Evolutionary conservation across 2,329 filamentous ascomycete genomes (phyloP).

Genomic region (Grosmannia huntii): DNA sequence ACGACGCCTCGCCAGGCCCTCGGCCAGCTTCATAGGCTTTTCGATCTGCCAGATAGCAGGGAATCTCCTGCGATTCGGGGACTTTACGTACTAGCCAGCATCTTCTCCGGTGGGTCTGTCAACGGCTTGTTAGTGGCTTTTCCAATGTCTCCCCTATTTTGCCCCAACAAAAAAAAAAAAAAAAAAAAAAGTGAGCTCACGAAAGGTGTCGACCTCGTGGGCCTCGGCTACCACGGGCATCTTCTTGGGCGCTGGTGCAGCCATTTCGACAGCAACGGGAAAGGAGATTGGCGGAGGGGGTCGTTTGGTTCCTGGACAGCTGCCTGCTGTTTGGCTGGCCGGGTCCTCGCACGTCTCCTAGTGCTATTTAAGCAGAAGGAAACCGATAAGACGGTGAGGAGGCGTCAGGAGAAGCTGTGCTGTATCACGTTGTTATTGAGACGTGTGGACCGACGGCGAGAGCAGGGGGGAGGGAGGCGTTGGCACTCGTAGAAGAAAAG

Average conservation of each 20-base stretch:
- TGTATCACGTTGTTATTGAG: neutral
- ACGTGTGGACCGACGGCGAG: neutral
- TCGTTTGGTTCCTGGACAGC: neutral
- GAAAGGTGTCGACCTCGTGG: constrained; percentile 62
- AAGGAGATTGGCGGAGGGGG: neutral
- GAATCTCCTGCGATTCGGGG: neutral
- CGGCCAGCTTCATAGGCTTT: neutral
- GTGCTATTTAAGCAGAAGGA: neutral
- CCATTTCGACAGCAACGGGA: constrained; percentile 25
- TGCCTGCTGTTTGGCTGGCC: neutral
- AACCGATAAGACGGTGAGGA: neutral
- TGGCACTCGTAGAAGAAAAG: neutral
- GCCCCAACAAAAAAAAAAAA: constrained; percentile 8
- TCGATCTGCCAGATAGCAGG: neutral
- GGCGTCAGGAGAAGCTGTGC: neutral
- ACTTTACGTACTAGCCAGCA: constrained; percentile 49
- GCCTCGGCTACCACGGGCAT: constrained; percentile 58
- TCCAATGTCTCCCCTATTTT: neutral
- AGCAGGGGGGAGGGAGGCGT: neutral
- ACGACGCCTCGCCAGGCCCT: neutral
- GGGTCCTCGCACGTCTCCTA: neutral
- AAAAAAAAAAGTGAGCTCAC: constrained; percentile 28
- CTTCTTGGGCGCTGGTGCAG: constrained; percentile 28
- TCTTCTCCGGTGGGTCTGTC: constrained; percentile 50
- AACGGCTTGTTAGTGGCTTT: constrained; percentile 9